A percentile compares a stretch with the other conserved stretches of the same genome.
phyloP scores from a whole-genome alignment of 176 grass and related monocot genomes.

The Oryza longistaminata region DNA sequence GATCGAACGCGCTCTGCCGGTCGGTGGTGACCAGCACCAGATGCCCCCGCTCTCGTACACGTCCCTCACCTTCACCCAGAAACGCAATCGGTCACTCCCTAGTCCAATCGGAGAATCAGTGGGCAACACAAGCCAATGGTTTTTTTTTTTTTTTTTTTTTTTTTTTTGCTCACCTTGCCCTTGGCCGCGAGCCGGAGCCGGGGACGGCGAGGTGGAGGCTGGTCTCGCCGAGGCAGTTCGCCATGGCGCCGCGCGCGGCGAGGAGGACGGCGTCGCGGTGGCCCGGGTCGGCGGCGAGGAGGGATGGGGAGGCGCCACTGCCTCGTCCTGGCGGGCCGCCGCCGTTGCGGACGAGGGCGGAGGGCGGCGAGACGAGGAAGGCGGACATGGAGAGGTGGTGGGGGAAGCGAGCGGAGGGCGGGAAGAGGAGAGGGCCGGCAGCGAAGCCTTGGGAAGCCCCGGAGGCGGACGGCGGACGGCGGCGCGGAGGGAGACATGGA shows the following conservation, averaged over 20 bases:
- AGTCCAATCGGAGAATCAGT: not conserved
- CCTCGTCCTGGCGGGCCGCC: not conserved
- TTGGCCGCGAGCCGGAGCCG: conserved; percentile 57
- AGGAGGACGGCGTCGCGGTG: conserved; percentile 62
- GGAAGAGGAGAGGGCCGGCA: not conserved
- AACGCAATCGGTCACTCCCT: not conserved
- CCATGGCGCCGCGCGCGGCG: conserved; percentile 46
- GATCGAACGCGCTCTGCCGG: conserved; percentile 93
- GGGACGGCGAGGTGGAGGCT: conserved; percentile 68
- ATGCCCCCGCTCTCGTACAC: conserved; percentile 80
- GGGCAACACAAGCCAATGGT: not conserved
- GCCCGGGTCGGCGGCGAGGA: conserved; percentile 51
- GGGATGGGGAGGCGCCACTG: conserved; percentile 28
- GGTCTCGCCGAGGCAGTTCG: conserved; percentile 87
- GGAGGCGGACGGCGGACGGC: conserved; percentile 18
- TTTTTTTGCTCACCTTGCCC: conserved; percentile 67
- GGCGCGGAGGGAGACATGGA: conserved; percentile 31
- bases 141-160: not conserved
- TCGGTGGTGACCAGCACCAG: conserved; percentile 94
- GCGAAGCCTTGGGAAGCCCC: conserved; percentile 37
- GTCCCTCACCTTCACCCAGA: conserved; percentile 71
- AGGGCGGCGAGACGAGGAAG: conserved; percentile 21
- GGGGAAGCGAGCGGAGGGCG: not conserved
- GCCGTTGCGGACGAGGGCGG: conserved; percentile 8
- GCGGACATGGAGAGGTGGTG: conserved; percentile 17